A percentile compares a stretch with the other conserved stretches of the same genome.
These are phyloP conservation scores for Pulveroboletus sp. DNA, from an alignment of 768 basidiomycete genomes.

Conservation along the genomic window DNA sequence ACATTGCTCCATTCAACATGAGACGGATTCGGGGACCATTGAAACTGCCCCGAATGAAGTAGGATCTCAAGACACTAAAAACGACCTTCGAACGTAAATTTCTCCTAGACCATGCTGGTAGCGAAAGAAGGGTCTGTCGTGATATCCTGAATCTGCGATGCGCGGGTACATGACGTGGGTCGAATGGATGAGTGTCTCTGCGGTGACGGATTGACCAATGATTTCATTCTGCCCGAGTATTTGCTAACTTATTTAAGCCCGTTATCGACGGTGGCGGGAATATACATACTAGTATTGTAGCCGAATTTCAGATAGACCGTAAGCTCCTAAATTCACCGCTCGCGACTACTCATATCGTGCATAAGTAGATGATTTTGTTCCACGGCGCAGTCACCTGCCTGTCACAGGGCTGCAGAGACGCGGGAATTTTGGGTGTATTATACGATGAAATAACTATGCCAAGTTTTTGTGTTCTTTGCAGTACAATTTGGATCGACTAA, in stretches of 20 bases:
- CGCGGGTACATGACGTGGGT: conserved; percentile 22
- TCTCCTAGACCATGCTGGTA: conserved; percentile 43
- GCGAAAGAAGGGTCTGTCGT: conserved; percentile 40
- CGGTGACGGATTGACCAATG: not conserved
- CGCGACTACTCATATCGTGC: conserved; percentile 35
- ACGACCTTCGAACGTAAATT: conserved; percentile 37
- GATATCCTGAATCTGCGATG: conserved; percentile 38
- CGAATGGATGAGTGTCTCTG: conserved; percentile 34
- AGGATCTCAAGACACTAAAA: not conserved
- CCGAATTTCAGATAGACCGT: conserved; percentile 44
- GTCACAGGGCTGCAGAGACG: conserved; percentile 24
- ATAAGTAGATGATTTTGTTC: conserved; percentile 38
- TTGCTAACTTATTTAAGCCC: conserved; percentile 34
- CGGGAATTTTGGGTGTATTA: conserved; percentile 27
- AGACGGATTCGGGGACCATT: conserved; percentile 39
- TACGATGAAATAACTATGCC: conserved; percentile 38
- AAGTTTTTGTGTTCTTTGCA: conserved; percentile 8
- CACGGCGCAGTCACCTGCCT: conserved; percentile 38
- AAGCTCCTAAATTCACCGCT: conserved; percentile 31
- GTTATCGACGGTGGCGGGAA: conserved; percentile 37
- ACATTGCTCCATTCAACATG: conserved; percentile 38
- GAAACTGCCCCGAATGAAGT: conserved; percentile 20
- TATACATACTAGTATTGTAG: conserved; percentile 40
- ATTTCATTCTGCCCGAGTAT: not conserved
- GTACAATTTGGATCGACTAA: not conserved